Evolutionary conservation across 306 rosid species (phyloP).

Genomic region (Sphenostylis stenocarpa): DNA sequence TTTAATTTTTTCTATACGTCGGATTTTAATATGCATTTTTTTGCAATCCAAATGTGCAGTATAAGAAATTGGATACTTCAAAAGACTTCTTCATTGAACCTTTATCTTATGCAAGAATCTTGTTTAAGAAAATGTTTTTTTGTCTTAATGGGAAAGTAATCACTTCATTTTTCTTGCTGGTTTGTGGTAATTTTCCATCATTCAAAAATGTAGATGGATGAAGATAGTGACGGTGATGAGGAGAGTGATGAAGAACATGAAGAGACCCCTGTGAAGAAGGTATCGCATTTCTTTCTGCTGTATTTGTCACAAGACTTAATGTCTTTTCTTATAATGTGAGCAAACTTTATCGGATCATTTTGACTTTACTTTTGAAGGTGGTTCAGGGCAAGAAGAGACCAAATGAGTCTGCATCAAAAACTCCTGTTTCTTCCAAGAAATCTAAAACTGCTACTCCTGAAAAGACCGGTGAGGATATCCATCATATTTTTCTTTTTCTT

Average conservation of each 20-base stretch:
- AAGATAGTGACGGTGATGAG: slow-evolving; percentile 35
- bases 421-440: slow-evolving; percentile 64
- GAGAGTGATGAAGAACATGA: slow-evolving; percentile 51
- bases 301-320: no score
- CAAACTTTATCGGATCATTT: background rate
- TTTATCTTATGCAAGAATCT: background rate
- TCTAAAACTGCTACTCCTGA: slow-evolving; percentile 65
- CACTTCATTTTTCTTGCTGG: background rate
- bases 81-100: background rate
- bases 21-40: background rate
- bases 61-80: background rate
- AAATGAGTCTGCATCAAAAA: slow-evolving; percentile 50
- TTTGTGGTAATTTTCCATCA: background rate
- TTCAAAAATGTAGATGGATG: slow-evolving; percentile 40
- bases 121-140: background rate
- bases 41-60: background rate
- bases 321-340: background rate
- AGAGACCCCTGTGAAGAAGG: slow-evolving; percentile 65
- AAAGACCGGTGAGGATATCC: slow-evolving; percentile 56
- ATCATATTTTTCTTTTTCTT: background rate
- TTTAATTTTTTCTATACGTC: background rate
- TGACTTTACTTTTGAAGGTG: slow-evolving; percentile 33
- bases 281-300: background rate
- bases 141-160: background rate
- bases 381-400: slow-evolving; percentile 62